Evolutionary conservation across 2,329 filamentous ascomycete genomes (phyloP).

Genomic region (Blastomyces gilchristii): DNA sequence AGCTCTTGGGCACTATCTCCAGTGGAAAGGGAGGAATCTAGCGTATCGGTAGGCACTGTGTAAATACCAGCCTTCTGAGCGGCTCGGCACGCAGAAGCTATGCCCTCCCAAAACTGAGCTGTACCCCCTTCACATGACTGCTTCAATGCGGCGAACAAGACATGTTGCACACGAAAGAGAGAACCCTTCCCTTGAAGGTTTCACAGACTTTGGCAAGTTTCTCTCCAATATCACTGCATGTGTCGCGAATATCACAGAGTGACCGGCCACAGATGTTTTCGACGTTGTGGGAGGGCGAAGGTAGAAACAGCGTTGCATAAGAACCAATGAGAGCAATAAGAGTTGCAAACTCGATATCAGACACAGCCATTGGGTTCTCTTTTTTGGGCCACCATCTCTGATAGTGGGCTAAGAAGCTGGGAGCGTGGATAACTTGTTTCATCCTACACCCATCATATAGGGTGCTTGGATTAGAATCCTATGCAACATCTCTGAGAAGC

Average conservation of each 20-base stretch:
- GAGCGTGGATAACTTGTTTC: background rate
- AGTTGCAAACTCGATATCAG: background rate
- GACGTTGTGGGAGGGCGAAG: background rate
- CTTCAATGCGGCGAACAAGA: background rate
- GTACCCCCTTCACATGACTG: constrained; percentile 3
- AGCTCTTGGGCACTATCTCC: background rate
- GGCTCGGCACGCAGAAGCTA: background rate
- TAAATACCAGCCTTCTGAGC: constrained; percentile 5
- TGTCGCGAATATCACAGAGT: background rate
- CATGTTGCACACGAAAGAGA: background rate
- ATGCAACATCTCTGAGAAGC: background rate
- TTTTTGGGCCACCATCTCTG: background rate
- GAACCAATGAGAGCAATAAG: background rate
- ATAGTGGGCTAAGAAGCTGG: background rate
- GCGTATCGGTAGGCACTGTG: background rate
- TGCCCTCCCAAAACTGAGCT: constrained; percentile 1
- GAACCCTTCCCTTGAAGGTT: background rate
- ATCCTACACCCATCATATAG: too few species aligned
- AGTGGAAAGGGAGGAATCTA: background rate
- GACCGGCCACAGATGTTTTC: background rate
- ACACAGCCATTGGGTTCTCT: background rate
- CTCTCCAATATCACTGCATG: background rate
- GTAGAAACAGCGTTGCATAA: background rate
- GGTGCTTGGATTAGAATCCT: too few species aligned
- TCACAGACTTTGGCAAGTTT: background rate